Conservation (phyloP, 1,284 basidiomycete genomes). For the Ustilago crameri region DNA sequence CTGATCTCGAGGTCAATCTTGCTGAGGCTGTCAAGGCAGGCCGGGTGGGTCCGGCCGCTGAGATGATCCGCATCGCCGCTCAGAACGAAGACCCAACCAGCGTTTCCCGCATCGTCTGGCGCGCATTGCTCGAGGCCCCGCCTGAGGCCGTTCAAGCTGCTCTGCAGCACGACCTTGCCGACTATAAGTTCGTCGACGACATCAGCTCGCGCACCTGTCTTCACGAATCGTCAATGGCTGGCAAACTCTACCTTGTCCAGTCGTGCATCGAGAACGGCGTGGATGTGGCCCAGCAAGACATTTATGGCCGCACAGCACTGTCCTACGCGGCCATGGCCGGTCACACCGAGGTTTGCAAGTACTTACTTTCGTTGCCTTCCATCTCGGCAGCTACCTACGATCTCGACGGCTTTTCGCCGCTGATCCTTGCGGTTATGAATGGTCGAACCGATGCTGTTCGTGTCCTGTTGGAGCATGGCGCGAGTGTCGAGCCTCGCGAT, state of each 20-base stretch:
- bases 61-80: conserved; percentile 57
- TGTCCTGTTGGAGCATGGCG: conserved; percentile 60
- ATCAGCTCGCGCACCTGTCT: conserved; percentile 95
- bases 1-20: conserved; percentile 63
- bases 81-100: conserved; percentile 57
- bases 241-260: conserved; percentile 81
- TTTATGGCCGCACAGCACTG: conserved; percentile 90
- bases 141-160: conserved; percentile 53
- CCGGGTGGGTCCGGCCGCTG: conserved; percentile 46
- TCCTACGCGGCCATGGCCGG: conserved; percentile 98
- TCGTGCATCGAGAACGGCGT: conserved; percentile 83
- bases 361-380: conserved; percentile 77
- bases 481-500: conserved; percentile 53
- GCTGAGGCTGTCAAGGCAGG: conserved; percentile 54
- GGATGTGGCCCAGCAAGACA: conserved; percentile 77
- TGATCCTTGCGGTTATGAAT: conserved; percentile 89
- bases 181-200: conserved; percentile 92
- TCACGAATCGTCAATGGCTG: conserved; percentile 91
- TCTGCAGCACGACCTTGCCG: conserved; percentile 71
- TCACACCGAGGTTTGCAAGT: conserved; percentile 79
- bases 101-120: conserved; percentile 64
- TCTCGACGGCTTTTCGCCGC: conserved; percentile 87
- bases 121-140: conserved; percentile 60
- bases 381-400: conserved; percentile 76
- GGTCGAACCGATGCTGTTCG: conserved; percentile 81